Evolutionary conservation across 2,329 filamentous ascomycete genomes (phyloP).

Genomic region (Didymella arachidicola): DNA sequence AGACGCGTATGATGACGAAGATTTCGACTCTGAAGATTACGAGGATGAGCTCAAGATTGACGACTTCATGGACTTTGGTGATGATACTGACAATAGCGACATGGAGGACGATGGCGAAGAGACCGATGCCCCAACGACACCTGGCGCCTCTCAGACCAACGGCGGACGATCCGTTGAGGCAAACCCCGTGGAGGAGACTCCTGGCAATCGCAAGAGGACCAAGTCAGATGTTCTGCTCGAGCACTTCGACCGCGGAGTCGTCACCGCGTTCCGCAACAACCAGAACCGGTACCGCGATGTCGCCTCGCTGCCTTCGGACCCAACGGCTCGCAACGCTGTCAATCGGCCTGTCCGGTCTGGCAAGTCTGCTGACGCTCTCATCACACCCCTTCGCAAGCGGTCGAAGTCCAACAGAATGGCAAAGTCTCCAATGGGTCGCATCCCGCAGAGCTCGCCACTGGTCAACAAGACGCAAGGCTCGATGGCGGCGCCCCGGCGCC

Average conservation of each 20-base stretch:
- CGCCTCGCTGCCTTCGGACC: constrained; percentile 48
- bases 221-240: constrained; percentile 50
- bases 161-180: constrained; percentile 44
- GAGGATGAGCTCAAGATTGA: constrained; percentile 59
- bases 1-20: constrained; percentile 61
- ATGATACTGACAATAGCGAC: constrained; percentile 46
- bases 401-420: constrained; percentile 39
- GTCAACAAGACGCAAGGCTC: constrained; percentile 43
- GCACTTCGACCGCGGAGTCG: constrained; percentile 60
- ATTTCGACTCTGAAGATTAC: constrained; percentile 66
- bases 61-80: constrained; percentile 51
- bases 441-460: constrained; percentile 37
- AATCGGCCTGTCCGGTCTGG: constrained; percentile 50
- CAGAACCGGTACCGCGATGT: constrained; percentile 51
- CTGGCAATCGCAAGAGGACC: constrained; percentile 37
- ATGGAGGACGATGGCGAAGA: constrained; percentile 48
- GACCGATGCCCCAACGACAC: constrained; percentile 47
- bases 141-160: constrained; percentile 42
- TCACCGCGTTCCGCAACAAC: constrained; percentile 52
- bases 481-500: constrained; percentile 36
- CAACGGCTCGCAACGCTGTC: constrained; percentile 46
- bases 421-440: constrained; percentile 33
- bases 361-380: constrained; percentile 50
- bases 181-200: constrained; percentile 33
- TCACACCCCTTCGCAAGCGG: constrained; percentile 50